Evolutionary conservation across 2,329 filamentous ascomycete genomes (phyloP).

Genomic region (Sclerotinia spermophila): DNA sequence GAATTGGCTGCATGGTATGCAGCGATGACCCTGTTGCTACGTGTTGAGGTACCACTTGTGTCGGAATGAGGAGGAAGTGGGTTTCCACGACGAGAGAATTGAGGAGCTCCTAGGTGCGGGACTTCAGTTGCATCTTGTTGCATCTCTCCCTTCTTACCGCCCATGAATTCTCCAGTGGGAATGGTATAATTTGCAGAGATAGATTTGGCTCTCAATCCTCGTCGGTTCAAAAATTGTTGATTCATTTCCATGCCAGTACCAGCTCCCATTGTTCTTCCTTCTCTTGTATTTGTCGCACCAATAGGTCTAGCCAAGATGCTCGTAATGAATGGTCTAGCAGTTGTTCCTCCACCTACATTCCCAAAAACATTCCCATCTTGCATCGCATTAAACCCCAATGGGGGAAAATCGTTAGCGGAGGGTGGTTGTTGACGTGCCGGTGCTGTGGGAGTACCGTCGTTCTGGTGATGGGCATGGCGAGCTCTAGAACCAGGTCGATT

Average conservation of each 20-base stretch:
- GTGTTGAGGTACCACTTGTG: no score
- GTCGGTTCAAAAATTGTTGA: background rate
- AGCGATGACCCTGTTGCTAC: background rate
- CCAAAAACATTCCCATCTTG: background rate
- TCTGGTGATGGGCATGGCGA: background rate
- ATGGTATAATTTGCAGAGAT: background rate
- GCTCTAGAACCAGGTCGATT: background rate
- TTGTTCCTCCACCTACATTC: background rate
- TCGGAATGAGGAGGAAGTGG: background rate
- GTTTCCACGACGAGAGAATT: background rate
- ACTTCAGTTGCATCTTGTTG: background rate
- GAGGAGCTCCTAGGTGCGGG: background rate
- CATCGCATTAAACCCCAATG: background rate
- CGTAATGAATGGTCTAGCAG: background rate
- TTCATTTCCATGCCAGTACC: background rate
- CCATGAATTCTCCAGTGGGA: background rate
- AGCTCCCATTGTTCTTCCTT: background rate
- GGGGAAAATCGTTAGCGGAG: background rate
- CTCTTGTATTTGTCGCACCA: background rate
- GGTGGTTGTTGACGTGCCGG: background rate
- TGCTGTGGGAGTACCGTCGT: background rate
- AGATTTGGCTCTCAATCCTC: background rate
- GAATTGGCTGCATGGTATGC: background rate
- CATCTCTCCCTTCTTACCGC: background rate
- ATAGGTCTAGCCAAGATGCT: background rate